Evolutionary conservation across 768 basidiomycete genomes (phyloP).

Genomic region (Boletus reticulatus): DNA sequence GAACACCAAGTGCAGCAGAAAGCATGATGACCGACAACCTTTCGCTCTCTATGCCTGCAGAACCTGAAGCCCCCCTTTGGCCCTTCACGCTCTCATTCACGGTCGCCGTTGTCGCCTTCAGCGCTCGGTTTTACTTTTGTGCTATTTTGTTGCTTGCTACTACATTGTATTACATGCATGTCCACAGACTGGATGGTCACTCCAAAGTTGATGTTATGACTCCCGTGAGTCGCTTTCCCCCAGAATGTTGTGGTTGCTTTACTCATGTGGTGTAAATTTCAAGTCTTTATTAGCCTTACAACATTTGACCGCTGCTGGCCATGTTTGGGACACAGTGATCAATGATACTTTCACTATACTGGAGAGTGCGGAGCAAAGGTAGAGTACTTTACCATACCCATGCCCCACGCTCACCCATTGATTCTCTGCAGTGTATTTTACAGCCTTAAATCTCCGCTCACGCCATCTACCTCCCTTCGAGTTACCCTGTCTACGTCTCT

Average conservation of each 20-base stretch:
- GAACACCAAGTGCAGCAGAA: slow-evolving; percentile 40
- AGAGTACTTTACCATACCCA: slow-evolving; percentile 10
- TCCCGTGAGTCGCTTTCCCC: slow-evolving; percentile 41
- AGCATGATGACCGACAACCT: slow-evolving; percentile 21
- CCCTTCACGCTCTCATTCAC: slow-evolving; percentile 40
- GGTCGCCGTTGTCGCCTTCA: slow-evolving; percentile 39
- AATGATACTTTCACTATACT: slow-evolving; percentile 64
- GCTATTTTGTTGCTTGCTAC: slow-evolving; percentile 39
- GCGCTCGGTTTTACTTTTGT: slow-evolving; percentile 42
- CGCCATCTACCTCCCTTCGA: slow-evolving; percentile 43
- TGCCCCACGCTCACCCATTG: background rate
- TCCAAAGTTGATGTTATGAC: slow-evolving; percentile 49
- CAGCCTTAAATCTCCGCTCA: slow-evolving; percentile 39
- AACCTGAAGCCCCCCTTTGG: slow-evolving; percentile 36
- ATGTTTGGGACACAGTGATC: slow-evolving; percentile 71
- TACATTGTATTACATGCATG: slow-evolving; percentile 39
- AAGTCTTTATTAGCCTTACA: slow-evolving; percentile 67
- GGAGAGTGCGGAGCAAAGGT: slow-evolving; percentile 73
- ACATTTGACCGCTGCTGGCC: slow-evolving; percentile 64
- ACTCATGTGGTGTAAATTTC: slow-evolving; percentile 5
- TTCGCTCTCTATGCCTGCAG: slow-evolving; percentile 30
- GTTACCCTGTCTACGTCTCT: slow-evolving; percentile 72
- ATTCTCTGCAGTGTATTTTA: slow-evolving; percentile 33
- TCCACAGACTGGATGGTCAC: slow-evolving; percentile 31
- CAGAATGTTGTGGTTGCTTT: background rate